phyloP scores from a whole-genome alignment of 208 protist genomes.

The Trypanosomatidae sp. region DNA sequence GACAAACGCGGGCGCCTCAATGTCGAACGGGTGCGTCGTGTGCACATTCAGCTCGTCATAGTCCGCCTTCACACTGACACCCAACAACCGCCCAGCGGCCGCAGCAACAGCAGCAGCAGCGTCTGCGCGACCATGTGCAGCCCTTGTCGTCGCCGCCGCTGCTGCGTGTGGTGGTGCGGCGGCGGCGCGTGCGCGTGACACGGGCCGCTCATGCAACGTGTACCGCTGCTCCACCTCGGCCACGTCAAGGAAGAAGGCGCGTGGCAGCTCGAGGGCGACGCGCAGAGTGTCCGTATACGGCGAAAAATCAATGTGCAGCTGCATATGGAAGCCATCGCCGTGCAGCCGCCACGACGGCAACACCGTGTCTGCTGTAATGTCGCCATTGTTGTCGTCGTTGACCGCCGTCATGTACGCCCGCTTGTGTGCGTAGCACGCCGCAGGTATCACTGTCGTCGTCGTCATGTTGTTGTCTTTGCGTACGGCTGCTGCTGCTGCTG shows the following conservation, averaged over 20 bases:
- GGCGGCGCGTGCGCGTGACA: background rate
- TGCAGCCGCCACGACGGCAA: conserved; percentile 10
- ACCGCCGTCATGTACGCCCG: background rate
- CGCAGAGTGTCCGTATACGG: conserved; percentile 5
- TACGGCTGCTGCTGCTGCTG: too few species aligned
- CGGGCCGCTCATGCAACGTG: conserved; percentile 6
- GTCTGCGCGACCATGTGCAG: too few species aligned
- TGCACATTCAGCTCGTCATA: too few species aligned
- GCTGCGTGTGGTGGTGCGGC: too few species aligned
- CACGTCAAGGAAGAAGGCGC: conserved; percentile 58
- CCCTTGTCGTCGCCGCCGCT: too few species aligned
- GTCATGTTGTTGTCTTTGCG: too few species aligned
- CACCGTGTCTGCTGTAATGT: background rate
- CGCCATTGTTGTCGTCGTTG: background rate
- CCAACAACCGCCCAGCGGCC: too few species aligned
- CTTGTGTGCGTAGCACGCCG: background rate
- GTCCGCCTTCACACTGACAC: too few species aligned
- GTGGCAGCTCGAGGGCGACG: conserved; percentile 28
- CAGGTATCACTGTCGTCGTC: too few species aligned
- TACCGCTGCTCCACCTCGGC: conserved; percentile 58
- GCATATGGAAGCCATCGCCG: conserved; percentile 68
- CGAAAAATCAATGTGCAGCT: conserved; percentile 50
- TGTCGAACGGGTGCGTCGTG: conserved; percentile 51
- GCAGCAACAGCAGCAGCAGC: too few species aligned
- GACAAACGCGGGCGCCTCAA: conserved; percentile 64